These are phyloP conservation scores for Leccinum griseonigrum DNA, from an alignment of 1,284 basidiomycete species.

Conservation along the genomic window DNA sequence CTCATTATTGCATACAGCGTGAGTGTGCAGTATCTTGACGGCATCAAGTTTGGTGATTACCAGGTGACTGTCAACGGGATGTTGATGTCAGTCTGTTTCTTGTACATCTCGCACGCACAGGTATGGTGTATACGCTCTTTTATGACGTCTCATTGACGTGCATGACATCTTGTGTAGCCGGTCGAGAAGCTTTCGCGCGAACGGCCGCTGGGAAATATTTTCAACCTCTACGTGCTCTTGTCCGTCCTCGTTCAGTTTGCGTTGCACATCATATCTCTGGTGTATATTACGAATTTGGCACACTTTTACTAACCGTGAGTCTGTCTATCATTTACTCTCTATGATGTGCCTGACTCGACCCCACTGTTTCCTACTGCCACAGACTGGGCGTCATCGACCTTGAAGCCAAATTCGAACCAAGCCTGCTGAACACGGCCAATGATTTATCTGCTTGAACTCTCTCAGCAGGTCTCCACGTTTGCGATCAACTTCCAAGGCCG, in stretches of 20 bases:
- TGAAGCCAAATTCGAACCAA: slow-evolving; percentile 93
- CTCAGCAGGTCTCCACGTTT: slow-evolving; percentile 95
- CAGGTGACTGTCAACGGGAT: slow-evolving; percentile 92
- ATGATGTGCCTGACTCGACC: background rate
- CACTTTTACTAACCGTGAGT: slow-evolving; percentile 77
- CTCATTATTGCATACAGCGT: slow-evolving; percentile 95
- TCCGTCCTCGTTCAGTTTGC: slow-evolving; percentile 92
- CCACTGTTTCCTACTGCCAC: background rate
- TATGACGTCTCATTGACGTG: slow-evolving; percentile 1
- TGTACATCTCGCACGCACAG: slow-evolving; percentile 96
- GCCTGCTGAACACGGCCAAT: slow-evolving; percentile 86
- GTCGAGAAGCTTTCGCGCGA: slow-evolving; percentile 90
- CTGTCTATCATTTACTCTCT: background rate
- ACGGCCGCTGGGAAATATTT: slow-evolving; percentile 90
- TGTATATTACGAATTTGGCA: slow-evolving; percentile 88
- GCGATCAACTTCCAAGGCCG: slow-evolving; percentile 97
- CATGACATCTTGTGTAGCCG: slow-evolving; percentile 48
- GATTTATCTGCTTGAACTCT: slow-evolving; percentile 86
- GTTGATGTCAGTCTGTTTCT: slow-evolving; percentile 96
- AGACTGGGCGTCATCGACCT: slow-evolving; percentile 84
- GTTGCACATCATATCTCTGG: slow-evolving; percentile 82
- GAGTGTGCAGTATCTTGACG: slow-evolving; percentile 94
- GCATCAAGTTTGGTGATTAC: slow-evolving; percentile 98
- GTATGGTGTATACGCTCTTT: slow-evolving; percentile 40
- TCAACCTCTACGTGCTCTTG: slow-evolving; percentile 90